Evolutionary conservation across 768 basidiomycete genomes (phyloP), one percentile per base, ranked within the genome.

Genomic region (Jaapia argillacea): DNA sequence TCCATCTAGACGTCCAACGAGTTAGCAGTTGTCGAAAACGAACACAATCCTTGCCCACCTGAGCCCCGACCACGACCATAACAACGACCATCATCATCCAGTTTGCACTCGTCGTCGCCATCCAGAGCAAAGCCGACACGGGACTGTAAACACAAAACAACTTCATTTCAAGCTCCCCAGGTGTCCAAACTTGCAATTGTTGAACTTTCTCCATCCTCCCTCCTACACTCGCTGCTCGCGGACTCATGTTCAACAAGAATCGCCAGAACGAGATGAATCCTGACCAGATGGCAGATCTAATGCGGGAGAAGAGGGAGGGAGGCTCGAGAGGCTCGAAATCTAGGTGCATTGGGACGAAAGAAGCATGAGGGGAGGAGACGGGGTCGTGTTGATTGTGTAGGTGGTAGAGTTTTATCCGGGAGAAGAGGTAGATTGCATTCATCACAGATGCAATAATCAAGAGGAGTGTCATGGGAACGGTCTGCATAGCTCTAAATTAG

Each of bases 71-170:
- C 14, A 72, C 51, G 2, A 69, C 70, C 85, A 90, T 87, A 47
- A 85, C 62, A n/a, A 75, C 51, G 26, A 75, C 50, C 67, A 81
- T 79, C 43, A 78, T 46, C 45, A 88, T 74, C 86, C 87, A 91
- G 60, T 86, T 90, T 16, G 79, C 71, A 20, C 77, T 69, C 5
- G 69, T 70, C 22, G 79, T 78, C 35, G 76, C 74, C 58, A 79
- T 71, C 87, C 87, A 91, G 50, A 87, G 55, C 36, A 86, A 55
- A 1, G 73, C 69, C 51, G 90, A 86, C 12, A 72, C 77, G 31
- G 88, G 88, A 1, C 87, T 90, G 61, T 89, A 91, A 21, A 87
- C 60, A 33, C 73, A 70, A 48, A 91, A 81, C 24, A 91, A 63
- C 49, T 69, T 70, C 48, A 76, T 67, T 55, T 89, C 85, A 31